Conservation (phyloP, 495 filamentous ascomycete genomes). For the Cryomyces minteri region DNA sequence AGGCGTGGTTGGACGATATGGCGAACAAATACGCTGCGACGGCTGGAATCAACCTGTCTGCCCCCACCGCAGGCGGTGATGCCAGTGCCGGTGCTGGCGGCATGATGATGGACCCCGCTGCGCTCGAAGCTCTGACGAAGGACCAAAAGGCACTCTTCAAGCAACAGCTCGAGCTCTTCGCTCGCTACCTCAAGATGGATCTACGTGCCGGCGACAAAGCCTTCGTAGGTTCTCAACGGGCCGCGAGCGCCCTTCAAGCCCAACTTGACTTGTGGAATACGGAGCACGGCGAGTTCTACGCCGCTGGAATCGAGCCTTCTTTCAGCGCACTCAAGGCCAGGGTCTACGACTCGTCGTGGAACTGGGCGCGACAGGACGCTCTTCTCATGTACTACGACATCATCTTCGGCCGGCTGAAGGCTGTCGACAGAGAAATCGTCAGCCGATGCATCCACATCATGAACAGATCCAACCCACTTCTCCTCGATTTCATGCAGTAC, state of each 20-base stretch:
- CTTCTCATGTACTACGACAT: slow-evolving; percentile 99
- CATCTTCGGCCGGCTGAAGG: slow-evolving; percentile 86
- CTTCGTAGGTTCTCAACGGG: slow-evolving; percentile 63
- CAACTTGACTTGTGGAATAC: slow-evolving; percentile 89
- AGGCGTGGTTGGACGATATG: slow-evolving; percentile 73
- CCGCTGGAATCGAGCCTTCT: slow-evolving; percentile 78
- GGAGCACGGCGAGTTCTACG: slow-evolving; percentile 94
- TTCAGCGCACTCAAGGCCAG: slow-evolving; percentile 89
- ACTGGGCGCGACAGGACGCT: slow-evolving; percentile 96
- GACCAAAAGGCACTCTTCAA: slow-evolving; percentile 91
- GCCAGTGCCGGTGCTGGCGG: slow-evolving; percentile 49
- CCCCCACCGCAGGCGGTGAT: slow-evolving; percentile 57
- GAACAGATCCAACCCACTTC: slow-evolving; percentile 90
- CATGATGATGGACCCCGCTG: slow-evolving; percentile 99
- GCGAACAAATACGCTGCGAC: slow-evolving; percentile 75
- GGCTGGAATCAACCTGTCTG: slow-evolving; percentile 70
- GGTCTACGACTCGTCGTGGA: slow-evolving; percentile 97
- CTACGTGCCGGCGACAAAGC: slow-evolving; percentile 90
- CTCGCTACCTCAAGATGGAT: slow-evolving; percentile 92
- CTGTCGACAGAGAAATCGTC: slow-evolving; percentile 93
- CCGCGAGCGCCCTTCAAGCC: slow-evolving; percentile 66
- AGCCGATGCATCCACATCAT: slow-evolving; percentile 97
- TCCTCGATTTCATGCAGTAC: slow-evolving; percentile 99
- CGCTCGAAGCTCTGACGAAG: slow-evolving; percentile 90
- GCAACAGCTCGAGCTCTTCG: slow-evolving; percentile 87